Percentiles rank a stretch among this genome's conserved stretches.
These are phyloP conservation scores for Noccaea bulbosa DNA, from an alignment of 345 rosid species.

Conservation along the genomic window DNA sequence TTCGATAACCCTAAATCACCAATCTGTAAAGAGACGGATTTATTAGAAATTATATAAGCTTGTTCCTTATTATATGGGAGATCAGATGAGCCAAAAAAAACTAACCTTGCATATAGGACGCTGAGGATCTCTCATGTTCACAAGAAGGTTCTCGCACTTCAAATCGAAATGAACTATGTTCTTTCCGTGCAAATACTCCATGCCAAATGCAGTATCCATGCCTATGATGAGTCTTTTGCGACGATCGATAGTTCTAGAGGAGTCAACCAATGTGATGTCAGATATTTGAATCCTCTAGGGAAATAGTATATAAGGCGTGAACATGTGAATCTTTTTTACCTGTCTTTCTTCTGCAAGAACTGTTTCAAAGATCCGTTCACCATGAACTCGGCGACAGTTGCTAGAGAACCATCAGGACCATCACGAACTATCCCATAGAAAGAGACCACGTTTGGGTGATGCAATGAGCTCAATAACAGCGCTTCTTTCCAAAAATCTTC, in stretches of 20 bases:
- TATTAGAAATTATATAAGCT: constrained; percentile 24
- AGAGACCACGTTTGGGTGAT: constrained; percentile 98
- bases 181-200: constrained; percentile 98
- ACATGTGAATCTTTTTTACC: constrained; percentile 50
- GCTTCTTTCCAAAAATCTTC: constrained; percentile 99
- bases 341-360: constrained; percentile 95
- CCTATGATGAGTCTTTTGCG: constrained; percentile 98
- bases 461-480: constrained; percentile 86
- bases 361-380: constrained; percentile 98
- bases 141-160: constrained; percentile 94
- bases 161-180: constrained; percentile 97
- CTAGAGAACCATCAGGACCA: constrained; percentile 96
- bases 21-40: constrained; percentile 54
- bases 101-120: constrained; percentile 91
- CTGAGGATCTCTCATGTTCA: constrained; percentile 99
- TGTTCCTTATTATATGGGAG: constrained; percentile 5
- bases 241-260: constrained; percentile 89
- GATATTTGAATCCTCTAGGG: constrained; percentile 9
- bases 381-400: constrained; percentile 98
- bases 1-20: constrained; percentile 97
- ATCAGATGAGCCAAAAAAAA: constrained; percentile 23
- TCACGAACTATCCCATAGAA: constrained; percentile 99
- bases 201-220: constrained; percentile 98
- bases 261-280: constrained; percentile 30
- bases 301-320: constrained; percentile 14